phyloP scores from a whole-genome alignment of 768 basidiomycete species.

The Trametes sanguinea region DNA sequence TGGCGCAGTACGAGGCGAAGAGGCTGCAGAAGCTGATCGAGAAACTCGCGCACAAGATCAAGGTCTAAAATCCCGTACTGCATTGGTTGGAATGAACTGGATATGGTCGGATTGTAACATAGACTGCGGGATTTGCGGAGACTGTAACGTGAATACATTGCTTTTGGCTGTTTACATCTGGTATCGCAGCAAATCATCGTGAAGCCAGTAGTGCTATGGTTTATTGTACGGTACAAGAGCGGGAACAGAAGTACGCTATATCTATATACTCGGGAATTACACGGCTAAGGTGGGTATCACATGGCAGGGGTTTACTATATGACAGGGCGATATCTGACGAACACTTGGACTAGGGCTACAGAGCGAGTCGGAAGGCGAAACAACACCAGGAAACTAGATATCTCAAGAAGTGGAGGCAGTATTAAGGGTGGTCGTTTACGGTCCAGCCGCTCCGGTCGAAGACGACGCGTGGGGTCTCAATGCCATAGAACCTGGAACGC shows the following conservation, averaged over 20 bases:
- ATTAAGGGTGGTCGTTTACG: conserved; percentile 5
- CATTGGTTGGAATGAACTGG: neutral
- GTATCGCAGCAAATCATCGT: too few relatives aligned
- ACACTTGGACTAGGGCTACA: neutral
- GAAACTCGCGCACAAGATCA: conserved; percentile 20
- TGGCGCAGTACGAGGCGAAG: conserved; percentile 60
- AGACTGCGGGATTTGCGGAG: neutral
- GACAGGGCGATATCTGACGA: too few relatives aligned
- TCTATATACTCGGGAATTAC: too few relatives aligned
- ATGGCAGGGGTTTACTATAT: too few relatives aligned
- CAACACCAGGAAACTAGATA: neutral
- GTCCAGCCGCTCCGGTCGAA: conserved; percentile 13
- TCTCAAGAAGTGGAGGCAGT: neutral
- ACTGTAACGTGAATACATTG: too few relatives aligned
- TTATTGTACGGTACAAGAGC: too few relatives aligned
- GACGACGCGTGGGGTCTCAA: conserved; percentile 6
- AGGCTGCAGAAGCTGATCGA: conserved; percentile 59
- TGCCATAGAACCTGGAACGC: neutral
- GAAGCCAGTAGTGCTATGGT: too few relatives aligned
- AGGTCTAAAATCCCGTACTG: conserved; percentile 2
- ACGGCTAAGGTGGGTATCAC: too few relatives aligned
- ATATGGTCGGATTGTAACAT: neutral
- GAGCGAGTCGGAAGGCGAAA: neutral
- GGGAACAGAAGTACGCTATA: too few relatives aligned
- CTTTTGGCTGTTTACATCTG: too few relatives aligned